Conservation (phyloP, 345 rosid genomes). For the Boechera retrofracta region DNA sequence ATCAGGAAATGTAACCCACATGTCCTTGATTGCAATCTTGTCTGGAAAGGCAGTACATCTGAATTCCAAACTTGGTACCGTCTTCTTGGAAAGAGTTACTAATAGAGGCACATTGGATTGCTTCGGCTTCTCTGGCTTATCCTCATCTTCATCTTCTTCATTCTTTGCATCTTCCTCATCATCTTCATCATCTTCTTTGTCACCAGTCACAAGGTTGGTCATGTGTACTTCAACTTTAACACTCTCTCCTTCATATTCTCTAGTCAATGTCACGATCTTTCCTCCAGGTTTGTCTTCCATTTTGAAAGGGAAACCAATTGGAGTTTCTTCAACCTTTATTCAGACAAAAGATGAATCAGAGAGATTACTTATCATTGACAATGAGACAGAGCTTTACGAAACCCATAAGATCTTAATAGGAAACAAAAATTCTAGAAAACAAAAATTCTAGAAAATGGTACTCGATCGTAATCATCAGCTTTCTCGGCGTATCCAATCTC, state of each 20-base stretch:
- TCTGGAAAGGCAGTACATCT: slow-evolving; percentile 70
- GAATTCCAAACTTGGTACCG: slow-evolving; percentile 67
- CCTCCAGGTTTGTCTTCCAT: slow-evolving; percentile 76
- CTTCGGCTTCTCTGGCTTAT: slow-evolving; percentile 54
- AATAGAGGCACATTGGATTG: slow-evolving; percentile 68
- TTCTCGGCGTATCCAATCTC: slow-evolving; percentile 73
- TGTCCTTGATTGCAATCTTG: slow-evolving; percentile 62
- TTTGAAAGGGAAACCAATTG: slow-evolving; percentile 74
- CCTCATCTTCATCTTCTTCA: slow-evolving; percentile 47
- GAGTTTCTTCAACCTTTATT: slow-evolving; percentile 61
- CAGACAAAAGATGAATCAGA: slow-evolving; percentile 23
- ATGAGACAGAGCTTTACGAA: slow-evolving; percentile 10
- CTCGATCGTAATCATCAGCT: slow-evolving; percentile 61
- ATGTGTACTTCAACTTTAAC: slow-evolving; percentile 78
- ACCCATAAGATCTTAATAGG: not conserved
- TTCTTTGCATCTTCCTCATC: slow-evolving; percentile 47
- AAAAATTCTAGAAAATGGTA: slow-evolving; percentile 15
- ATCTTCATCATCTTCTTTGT: slow-evolving; percentile 47
- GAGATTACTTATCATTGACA: not conserved
- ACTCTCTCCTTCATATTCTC: slow-evolving; percentile 73
- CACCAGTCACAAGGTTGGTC: slow-evolving; percentile 87
- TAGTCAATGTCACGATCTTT: slow-evolving; percentile 60
- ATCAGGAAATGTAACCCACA: slow-evolving; percentile 62
- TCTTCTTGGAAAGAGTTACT: slow-evolving; percentile 66
- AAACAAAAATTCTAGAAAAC: not conserved